Evolutionary conservation across 768 basidiomycete genomes (phyloP).

Genomic region (Tylopilus subfusipes): DNA sequence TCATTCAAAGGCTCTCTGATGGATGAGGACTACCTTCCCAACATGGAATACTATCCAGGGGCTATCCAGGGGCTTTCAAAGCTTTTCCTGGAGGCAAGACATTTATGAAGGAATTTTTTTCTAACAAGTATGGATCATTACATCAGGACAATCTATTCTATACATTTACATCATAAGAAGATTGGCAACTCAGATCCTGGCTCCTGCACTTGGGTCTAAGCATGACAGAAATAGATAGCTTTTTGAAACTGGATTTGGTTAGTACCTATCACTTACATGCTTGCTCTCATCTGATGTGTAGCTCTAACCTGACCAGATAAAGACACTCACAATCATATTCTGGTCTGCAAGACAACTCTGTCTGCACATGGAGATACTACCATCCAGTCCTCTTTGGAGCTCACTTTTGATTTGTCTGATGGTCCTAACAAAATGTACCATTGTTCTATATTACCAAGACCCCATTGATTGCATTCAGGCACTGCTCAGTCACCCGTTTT

Average conservation of each 20-base stretch:
- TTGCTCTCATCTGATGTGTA: too few species aligned
- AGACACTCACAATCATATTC: too few species aligned
- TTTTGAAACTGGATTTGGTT: neutral
- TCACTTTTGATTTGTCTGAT: too few species aligned
- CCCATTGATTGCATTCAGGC: neutral
- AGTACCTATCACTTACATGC: neutral
- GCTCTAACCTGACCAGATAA: too few species aligned
- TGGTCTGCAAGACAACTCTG: too few species aligned
- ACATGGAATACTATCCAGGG: neutral
- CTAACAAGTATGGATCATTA: too few species aligned
- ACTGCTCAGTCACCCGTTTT: conserved; percentile 1
- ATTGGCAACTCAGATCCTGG: neutral
- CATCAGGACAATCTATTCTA: neutral
- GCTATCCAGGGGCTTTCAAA: neutral
- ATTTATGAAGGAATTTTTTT: neutral
- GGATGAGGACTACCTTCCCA: neutral
- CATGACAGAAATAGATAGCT: neutral
- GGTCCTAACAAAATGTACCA: too few species aligned
- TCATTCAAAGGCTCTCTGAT: too few species aligned
- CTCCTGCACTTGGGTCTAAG: neutral
- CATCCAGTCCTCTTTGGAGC: too few species aligned
- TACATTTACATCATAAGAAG: neutral
- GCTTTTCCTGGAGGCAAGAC: neutral
- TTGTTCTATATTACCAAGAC: neutral
- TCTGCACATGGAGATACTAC: too few species aligned